Percentiles rank a stretch among this genome's conserved stretches.
phyloP scores from a whole-genome alignment of 257 asterid species.

The Solanum appendiculatum region DNA sequence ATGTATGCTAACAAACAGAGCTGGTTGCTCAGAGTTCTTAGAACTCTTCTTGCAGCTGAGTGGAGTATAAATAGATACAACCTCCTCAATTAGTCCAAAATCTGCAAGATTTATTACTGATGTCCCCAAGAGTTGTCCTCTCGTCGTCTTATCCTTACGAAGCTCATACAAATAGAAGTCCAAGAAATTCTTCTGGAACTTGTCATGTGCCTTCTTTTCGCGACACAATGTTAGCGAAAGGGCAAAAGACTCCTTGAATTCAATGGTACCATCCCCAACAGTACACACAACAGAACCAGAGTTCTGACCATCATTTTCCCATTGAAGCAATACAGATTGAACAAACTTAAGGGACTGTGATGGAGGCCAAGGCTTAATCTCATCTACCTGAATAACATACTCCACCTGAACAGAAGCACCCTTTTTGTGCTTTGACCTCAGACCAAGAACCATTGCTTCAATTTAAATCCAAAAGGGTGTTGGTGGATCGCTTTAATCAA shows the following conservation, averaged over 20 bases:
- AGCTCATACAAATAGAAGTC: conserved; percentile 68
- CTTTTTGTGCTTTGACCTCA: conserved; percentile 50
- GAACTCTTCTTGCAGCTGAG: conserved; percentile 56
- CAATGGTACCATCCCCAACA: conserved; percentile 52
- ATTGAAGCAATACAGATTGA: conserved; percentile 65
- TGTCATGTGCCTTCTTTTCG: conserved; percentile 41
- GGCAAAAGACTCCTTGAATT: conserved; percentile 49
- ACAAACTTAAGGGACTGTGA: conserved; percentile 51
- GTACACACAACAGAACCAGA: conserved; percentile 53
- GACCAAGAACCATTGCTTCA: conserved; percentile 78
- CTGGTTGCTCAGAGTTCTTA: conserved; percentile 34
- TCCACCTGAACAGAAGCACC: conserved; percentile 39
- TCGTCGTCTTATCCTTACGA: conserved; percentile 55
- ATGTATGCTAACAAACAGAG: conserved; percentile 45
- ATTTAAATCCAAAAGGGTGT: neutral
- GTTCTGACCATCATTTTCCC: conserved; percentile 54
- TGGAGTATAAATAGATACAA: conserved; percentile 36
- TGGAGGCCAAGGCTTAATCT: conserved; percentile 90
- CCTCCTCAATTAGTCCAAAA: conserved; percentile 45
- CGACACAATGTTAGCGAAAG: conserved; percentile 38
- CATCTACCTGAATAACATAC: conserved; percentile 40
- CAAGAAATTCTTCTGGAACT: conserved; percentile 51
- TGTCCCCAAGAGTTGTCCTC: conserved; percentile 60
- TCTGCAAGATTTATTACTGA: conserved; percentile 66
- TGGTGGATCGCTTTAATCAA: conserved; percentile 9